Evolutionary conservation across 2,329 filamentous ascomycete genomes (phyloP), one percentile per base, ranked within the genome.

Genomic region (Calonectria honghensis): DNA sequence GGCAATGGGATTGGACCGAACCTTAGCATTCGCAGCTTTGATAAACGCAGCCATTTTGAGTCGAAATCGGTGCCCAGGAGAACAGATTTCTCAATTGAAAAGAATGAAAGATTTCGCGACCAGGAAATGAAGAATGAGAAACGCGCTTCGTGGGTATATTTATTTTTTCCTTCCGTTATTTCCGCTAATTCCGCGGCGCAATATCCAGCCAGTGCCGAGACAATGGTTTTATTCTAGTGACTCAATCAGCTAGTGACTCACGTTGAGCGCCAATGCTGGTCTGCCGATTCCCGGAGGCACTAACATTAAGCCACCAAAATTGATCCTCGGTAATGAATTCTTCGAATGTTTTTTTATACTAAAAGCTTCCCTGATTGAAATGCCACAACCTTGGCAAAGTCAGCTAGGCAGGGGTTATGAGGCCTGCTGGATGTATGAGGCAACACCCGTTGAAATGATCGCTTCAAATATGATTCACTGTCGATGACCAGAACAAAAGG

Each of bases 11-110:
- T 96, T 94, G 74, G 94, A 92, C 86, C 95, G 92, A 86, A 97
- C 96, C 89, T 95, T 95, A 83, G 95, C 93, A 86, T 97, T 97
- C 83, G 94, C 85, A 78, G 94, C 93, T 90, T 95, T 95, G 83
- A 96, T 89, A 79, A 93, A 87, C 83, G 94, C 93, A 80, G 94
- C 94, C 94, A 96, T 96, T 75, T 85, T 89, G 6, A 13, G 20
- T 24, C 45, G 7, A 48, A 24, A 48, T 48, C 24, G n/a, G 13
- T 48, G n/a, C 10, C 20, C 10, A 9, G 18, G 18, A 48, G 10
- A 48, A 13, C 10, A 48, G 10, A 24, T 48, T 24, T 11, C 10
- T 11, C 20, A 48, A 48, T 48, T 48, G 45, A 9, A 48, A 48
- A 11, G 45, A 24, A 48, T 5, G 11, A 48, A 48, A 24, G 11